A percentile compares a stretch with the other conserved stretches of the same genome.
Conservation (phyloP, 139 green algal species). For the Micractinium conductrix region DNA sequence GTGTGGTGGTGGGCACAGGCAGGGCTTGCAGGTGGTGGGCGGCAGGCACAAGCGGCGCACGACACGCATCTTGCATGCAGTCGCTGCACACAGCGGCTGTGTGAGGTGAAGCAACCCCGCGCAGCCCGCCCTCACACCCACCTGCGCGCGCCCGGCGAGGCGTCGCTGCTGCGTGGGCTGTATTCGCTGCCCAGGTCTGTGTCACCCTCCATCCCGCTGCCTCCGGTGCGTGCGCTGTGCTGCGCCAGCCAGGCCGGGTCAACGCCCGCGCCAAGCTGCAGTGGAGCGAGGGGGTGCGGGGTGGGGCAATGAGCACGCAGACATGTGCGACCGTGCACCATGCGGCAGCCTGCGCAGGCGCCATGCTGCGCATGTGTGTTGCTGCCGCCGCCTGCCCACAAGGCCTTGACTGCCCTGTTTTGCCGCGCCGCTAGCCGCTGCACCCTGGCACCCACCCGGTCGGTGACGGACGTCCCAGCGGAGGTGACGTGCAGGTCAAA, state of each 20-base stretch:
- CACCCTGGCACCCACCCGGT: conserved; percentile 22
- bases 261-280: conserved; percentile 31
- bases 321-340: no score
- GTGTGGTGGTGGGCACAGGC: neutral
- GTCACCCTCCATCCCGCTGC: neutral
- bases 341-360: no score
- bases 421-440: no score
- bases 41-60: neutral
- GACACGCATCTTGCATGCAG: neutral
- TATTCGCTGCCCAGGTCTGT: conserved; percentile 20
- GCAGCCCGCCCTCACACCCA: neutral
- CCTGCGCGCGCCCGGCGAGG: conserved; percentile 28
- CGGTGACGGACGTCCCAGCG: conserved; percentile 19
- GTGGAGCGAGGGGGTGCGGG: neutral
- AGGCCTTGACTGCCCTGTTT: neutral
- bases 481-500: conserved; percentile 25
- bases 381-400: neutral
- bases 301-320: neutral
- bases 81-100: neutral
- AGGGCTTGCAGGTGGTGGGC: neutral
- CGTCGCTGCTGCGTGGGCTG: conserved; percentile 31
- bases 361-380: no score
- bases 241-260: conserved; percentile 18
- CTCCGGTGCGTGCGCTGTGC: neutral
- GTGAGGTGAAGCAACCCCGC: neutral